Conservation (phyloP, 345 rosid species). For the Citrus reticulata region DNA sequence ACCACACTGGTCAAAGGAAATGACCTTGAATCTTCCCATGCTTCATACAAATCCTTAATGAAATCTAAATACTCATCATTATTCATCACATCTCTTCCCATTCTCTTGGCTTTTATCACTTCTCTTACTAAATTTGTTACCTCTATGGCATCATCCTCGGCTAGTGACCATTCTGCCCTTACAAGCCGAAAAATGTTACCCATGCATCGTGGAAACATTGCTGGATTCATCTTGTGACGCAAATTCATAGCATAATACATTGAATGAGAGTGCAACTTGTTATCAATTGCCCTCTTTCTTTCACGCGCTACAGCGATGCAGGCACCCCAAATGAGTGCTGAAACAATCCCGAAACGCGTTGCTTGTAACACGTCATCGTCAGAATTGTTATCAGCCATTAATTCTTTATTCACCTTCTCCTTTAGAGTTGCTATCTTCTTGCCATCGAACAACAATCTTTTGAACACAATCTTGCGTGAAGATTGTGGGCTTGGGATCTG, state of each 20-base stretch:
- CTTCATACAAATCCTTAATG: too few relatives aligned
- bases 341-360: conserved; percentile 8
- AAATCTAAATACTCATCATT: too few relatives aligned
- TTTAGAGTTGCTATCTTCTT: conserved; percentile 11
- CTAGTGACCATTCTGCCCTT: too few relatives aligned
- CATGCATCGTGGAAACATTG: too few relatives aligned
- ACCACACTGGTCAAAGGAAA: too few relatives aligned
- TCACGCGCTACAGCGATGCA: background rate
- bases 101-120: too few relatives aligned
- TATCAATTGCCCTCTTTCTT: background rate
- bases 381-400: background rate
- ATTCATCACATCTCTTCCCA: too few relatives aligned
- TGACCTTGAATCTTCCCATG: too few relatives aligned
- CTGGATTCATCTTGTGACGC: background rate
- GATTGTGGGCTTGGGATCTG: background rate
- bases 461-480: background rate
- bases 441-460: conserved; percentile 20
- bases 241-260: background rate
- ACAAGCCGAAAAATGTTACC: too few relatives aligned
- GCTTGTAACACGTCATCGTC: background rate
- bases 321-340: conserved; percentile 23
- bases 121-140: background rate
- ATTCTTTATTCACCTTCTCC: background rate
- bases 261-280: background rate
- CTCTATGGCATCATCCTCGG: too few relatives aligned